Conservation (phyloP, 768 basidiomycete species). For the Leccinellum rugosiceps region DNA sequence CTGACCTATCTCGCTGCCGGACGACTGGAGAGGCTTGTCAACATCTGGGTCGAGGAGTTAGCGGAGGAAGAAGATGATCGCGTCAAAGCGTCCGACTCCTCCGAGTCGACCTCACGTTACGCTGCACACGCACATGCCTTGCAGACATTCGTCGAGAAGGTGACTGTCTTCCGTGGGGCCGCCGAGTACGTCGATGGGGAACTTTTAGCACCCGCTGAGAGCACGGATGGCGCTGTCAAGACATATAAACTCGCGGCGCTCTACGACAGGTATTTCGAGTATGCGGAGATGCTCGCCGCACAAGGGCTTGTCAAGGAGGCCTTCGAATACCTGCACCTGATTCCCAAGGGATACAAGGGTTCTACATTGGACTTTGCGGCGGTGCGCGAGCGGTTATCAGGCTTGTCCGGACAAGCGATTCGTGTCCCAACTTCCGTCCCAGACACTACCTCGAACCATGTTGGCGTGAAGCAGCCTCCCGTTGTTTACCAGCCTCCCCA, state of each 20-base stretch:
- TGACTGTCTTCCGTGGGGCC: conserved; percentile 88
- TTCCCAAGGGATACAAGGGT: conserved; percentile 76
- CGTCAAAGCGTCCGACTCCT: conserved; percentile 37
- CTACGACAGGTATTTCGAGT: conserved; percentile 95
- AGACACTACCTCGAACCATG: conserved; percentile 31
- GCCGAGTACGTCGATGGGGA: conserved; percentile 77
- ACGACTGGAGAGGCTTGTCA: conserved; percentile 80
- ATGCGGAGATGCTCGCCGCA: conserved; percentile 85
- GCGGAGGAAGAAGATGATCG: conserved; percentile 73
- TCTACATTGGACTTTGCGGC: conserved; percentile 42
- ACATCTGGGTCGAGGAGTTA: conserved; percentile 91
- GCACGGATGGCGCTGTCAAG: conserved; percentile 42
- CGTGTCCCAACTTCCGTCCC: conserved; percentile 27
- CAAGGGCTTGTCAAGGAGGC: conserved; percentile 91
- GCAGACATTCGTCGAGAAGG: conserved; percentile 95
- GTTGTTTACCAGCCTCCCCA: conserved; percentile 6
- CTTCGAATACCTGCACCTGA: conserved; percentile 71
- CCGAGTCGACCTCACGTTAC: conserved; percentile 54
- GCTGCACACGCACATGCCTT: conserved; percentile 81
- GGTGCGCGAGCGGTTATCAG: conserved; percentile 45
- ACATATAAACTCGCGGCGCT: conserved; percentile 77
- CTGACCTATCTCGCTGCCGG: conserved; percentile 92
- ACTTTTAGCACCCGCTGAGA: conserved; percentile 40
- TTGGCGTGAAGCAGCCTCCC: background rate
- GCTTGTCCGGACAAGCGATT: conserved; percentile 32